Evolutionary conservation across 2,329 filamentous ascomycete species (phyloP), one percentile per base, ranked within the genome.

Genomic region (Colletotrichum sp.): DNA sequence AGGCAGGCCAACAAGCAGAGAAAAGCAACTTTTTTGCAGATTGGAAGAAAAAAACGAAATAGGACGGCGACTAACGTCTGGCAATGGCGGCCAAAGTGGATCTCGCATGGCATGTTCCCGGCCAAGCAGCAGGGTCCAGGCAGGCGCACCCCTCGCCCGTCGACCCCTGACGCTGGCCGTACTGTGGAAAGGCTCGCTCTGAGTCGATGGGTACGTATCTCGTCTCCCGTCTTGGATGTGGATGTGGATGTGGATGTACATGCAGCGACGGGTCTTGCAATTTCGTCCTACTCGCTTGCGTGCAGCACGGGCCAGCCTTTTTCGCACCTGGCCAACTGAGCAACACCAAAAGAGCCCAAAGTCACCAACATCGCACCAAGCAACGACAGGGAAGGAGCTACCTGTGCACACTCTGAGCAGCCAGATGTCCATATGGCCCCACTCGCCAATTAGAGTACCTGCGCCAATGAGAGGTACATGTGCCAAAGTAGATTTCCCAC

Each of bases 201-300:
- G 62, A 21, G 24, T 16, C 24, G 28, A 36, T 56, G n/a, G 66
- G 48, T 66, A 36, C 36, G 58, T 65, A 15, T 30, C 32, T 34
- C 34, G 21, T 64, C 61, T 64, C 61, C 34, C 30, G 30, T 58
- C 30, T 21, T 67, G 43, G 30, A 21, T 28, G 26, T 67, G 43
- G 28, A 34, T 26, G 32, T 38, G 38, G 28, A 21, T 26, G 26
- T 56, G 28, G 30, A 36, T 28, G 34, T 43, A 56, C 58, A 71
- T 75, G 69, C 73, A 62, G 68, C 60, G 60, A 75, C 66, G 66
- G 74, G 74, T 76, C 74, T 76, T 28, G 74, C 48, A 76, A 75
- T 76, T 76, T 76, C 74, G 66, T 76, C 71, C 71, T 71, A 76
- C 66, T 75, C 60, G 74, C 48, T 66, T 75, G 71, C 48, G 30